Evolutionary conservation across 1,284 basidiomycete genomes (phyloP), one percentile per base, ranked within the genome.

Genomic region (Ceratobasidium sp.): DNA sequence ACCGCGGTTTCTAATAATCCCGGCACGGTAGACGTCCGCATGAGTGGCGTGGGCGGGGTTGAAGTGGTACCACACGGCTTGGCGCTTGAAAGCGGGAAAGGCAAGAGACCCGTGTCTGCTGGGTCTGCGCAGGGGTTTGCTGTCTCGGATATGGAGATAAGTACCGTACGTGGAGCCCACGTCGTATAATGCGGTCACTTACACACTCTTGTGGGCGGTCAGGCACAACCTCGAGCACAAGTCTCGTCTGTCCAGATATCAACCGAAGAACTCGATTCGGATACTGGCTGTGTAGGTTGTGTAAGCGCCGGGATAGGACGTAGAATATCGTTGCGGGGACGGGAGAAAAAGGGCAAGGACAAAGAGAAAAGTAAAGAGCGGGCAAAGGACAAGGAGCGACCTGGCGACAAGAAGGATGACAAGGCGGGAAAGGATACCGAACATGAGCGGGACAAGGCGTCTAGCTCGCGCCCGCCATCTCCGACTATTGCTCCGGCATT

Each of bases 311-410:
- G 65, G 56, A n/a, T 76, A 15, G 75, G 68, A 5, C 46, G 65
- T n/a, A 59, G 75, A n/a, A 51, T 68, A 7, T 76, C 73, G 15
- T 75, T 75, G 34, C 73, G 66, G 73, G 62, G 73, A n/a, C 66
- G 73, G 73, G 57, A 66, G 51, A 51, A 40, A 8, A 75, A 75
- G 62, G 73, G 66, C 19, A 75, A 75, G 62, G 52, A 57, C 25
- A 75, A 65, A 29, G 62, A 65, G 9, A 43, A 57, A 22, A 34
- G 32, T 25, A 57, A 40, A 43, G 67, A 69, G 67, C 17, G 71
- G 34, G 61, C 52, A 17, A 75, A 75, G 73, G 66, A 62, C 25
- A 65, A 75, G 17, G 73, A 75, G 17, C 61, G 73, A 25, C 32
- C 25, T 40, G 29, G 51, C 6, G 73, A 75, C 51, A 49, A 67